Evolutionary conservation across 2,329 filamentous ascomycete species (phyloP), one percentile per base, ranked within the genome.

Genomic region (Aspergillus clavatus): DNA sequence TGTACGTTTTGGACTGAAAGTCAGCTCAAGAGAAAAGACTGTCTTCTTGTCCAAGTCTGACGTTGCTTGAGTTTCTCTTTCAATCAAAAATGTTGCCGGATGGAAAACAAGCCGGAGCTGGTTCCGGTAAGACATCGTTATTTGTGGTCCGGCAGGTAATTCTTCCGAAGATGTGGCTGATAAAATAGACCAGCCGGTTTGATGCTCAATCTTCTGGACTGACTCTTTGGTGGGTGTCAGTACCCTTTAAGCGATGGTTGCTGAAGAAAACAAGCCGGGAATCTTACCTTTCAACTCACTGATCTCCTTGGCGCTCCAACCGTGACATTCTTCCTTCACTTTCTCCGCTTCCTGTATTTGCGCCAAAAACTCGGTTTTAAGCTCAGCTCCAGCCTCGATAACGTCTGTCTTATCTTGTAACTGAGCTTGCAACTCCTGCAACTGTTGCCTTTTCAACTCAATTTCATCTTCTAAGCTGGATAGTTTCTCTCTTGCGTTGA

Each of bases 301-400:
- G 52, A 97, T 87, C 68, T 97, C 93, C 22, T 78, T 83, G 42
- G 84, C 81, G 45, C 84, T 91, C 84, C 90, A 96, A 29, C 91
- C 90, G 42, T 90, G 82, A 63, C 86, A 95, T 59, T 95, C 87
- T 63, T 96, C 89, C 50, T 87, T 81, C 21, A 94, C 76, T 52
- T 82, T 83, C 65, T 96, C 89, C 0, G 90, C 87, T 58, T 89
- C 84, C 47, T 81, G 78, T 46, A 95, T 96, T 38, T 93, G 86
- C 22, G 80, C 77, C 23, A 84, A 60, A 54, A 79, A 89, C 55
- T 82, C 77, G 43, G 81, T 69, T 63, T 91, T 95, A 58, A 81
- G 78, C 47, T 82, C 76, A 6, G 77, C 73, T 37, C 84, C 75
- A 1, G 79, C 73, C 47, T 81, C 78, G 14, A 91, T 81, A 7